Conservation (phyloP, 306 rosid species). For the Gastrolobium bilobum region DNA sequence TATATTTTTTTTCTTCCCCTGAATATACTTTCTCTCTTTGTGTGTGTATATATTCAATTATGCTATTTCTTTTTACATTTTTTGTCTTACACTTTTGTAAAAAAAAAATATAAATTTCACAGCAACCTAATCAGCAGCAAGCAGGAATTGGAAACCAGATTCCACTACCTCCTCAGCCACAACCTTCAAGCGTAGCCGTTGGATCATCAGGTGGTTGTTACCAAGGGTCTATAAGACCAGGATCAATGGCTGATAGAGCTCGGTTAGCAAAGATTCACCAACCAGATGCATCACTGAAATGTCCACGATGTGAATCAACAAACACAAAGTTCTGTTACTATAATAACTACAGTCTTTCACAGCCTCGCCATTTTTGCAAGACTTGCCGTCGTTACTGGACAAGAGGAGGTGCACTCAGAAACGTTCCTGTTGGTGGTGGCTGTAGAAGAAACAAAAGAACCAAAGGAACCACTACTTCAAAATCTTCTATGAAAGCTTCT, state of each 20-base stretch:
- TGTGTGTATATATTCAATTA: slow-evolving; percentile 36
- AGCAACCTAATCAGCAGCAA: slow-evolving; percentile 55
- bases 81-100: background rate
- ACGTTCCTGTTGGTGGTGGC: slow-evolving; percentile 94
- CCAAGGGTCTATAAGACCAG: slow-evolving; percentile 59
- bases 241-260: slow-evolving; percentile 84
- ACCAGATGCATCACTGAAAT: slow-evolving; percentile 66
- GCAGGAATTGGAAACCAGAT: slow-evolving; percentile 48
- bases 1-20: slow-evolving; percentile 49
- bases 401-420: slow-evolving; percentile 84
- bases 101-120: background rate
- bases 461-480: slow-evolving; percentile 64
- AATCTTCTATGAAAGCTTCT: slow-evolving; percentile 54
- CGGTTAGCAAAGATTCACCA: slow-evolving; percentile 72
- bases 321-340: slow-evolving; percentile 94
- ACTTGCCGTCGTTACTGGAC: slow-evolving; percentile 96
- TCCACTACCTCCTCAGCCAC: slow-evolving; percentile 39
- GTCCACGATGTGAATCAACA: slow-evolving; percentile 88
- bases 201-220: slow-evolving; percentile 40
- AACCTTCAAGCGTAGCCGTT: background rate
- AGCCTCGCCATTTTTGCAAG: slow-evolving; percentile 95
- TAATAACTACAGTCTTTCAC: slow-evolving; percentile 83
- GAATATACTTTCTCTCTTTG: slow-evolving; percentile 67
- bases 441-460: slow-evolving; percentile 80
- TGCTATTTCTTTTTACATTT: background rate